A percentile compares a stretch with the other conserved stretches of the same genome.
These are phyloP conservation scores for Petrea volubilis DNA, from an alignment of 257 asterid genomes.

Conservation along the genomic window DNA sequence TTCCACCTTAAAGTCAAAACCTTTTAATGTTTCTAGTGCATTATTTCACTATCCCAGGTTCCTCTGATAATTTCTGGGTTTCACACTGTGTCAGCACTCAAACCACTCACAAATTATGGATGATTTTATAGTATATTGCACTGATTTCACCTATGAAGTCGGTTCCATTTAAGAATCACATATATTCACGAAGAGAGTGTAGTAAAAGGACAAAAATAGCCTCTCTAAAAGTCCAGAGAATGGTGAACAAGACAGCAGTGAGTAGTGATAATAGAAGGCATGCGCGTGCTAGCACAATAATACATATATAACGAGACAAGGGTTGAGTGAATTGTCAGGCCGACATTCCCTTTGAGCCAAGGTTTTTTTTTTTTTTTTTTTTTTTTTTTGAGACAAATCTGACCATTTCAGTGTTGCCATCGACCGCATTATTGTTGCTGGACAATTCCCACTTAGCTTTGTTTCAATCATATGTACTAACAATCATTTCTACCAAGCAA, in stretches of 20 bases:
- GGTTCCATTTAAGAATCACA: too few relatives aligned
- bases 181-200: too few relatives aligned
- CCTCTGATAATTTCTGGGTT: neutral
- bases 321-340: neutral
- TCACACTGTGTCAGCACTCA: neutral
- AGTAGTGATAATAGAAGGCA: neutral
- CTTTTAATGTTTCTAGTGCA: neutral
- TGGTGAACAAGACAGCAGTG: neutral
- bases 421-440: constrained; percentile 49
- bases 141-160: too few relatives aligned
- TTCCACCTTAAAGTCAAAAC: constrained; percentile 2
- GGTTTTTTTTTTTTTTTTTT: constrained; percentile 4
- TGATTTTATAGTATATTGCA: neutral
- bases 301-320: constrained; percentile 14
- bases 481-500: constrained; percentile 32
- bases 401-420: constrained; percentile 26
- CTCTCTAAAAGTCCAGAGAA: too few relatives aligned
- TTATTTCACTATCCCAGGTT: neutral
- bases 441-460: constrained; percentile 60
- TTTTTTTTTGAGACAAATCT: constrained; percentile 12
- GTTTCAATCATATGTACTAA: constrained; percentile 32
- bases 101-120: neutral
- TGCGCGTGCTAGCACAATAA: constrained; percentile 18
- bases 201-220: too few relatives aligned
- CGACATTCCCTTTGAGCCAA: constrained; percentile 23